These are phyloP conservation scores for Phlegmacium glaucopus DNA, from an alignment of 768 basidiomycete species.

Conservation along the genomic window DNA sequence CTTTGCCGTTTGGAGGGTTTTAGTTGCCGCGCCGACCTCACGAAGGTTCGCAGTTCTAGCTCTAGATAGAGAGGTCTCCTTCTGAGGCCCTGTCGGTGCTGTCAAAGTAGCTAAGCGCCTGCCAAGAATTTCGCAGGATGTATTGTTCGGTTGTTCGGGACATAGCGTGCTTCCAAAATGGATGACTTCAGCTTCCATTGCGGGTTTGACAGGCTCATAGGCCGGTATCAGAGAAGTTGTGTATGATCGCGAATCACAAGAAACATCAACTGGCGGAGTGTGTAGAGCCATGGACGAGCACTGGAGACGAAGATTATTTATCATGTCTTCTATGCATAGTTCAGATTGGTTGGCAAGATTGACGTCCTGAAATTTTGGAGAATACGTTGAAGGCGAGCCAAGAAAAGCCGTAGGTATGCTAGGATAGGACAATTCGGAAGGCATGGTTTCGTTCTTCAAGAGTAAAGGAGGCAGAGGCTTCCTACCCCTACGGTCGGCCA, in stretches of 20 bases:
- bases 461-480: constrained; percentile 28
- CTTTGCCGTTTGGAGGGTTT: not conserved
- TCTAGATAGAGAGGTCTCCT: too few species aligned
- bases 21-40: not conserved
- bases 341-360: constrained; percentile 20
- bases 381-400: constrained; percentile 37
- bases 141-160: too few species aligned
- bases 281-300: constrained; percentile 23
- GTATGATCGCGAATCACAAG: constrained; percentile 17
- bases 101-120: too few species aligned
- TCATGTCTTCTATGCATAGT: constrained; percentile 41
- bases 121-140: too few species aligned
- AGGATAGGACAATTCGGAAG: constrained; percentile 30
- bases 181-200: too few species aligned
- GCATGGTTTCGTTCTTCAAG: constrained; percentile 12
- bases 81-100: too few species aligned
- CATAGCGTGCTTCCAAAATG: too few species aligned
- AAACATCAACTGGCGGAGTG: constrained; percentile 11
- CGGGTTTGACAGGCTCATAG: too few species aligned
- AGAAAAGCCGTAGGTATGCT: constrained; percentile 42
- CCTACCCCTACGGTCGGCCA: constrained; percentile 38
- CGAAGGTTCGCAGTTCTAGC: not conserved
- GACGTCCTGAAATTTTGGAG: constrained; percentile 21
- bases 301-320: constrained; percentile 38
- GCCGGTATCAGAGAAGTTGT: too few species aligned